These are phyloP conservation scores for Tetrapyrgos nigripes DNA, from an alignment of 1,284 basidiomycete species.

Conservation along the genomic window DNA sequence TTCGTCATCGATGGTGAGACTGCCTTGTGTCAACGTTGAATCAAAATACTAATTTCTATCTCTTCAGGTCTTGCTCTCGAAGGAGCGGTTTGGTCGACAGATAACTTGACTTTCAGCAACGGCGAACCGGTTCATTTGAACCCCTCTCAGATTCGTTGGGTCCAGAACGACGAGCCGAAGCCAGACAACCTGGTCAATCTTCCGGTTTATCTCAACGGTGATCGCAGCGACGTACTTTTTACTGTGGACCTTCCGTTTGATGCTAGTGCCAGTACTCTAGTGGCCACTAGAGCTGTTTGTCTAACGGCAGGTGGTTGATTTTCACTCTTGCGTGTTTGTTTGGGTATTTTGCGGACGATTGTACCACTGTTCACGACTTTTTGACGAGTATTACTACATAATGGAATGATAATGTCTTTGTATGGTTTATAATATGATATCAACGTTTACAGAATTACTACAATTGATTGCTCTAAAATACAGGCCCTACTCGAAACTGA, in stretches of 20 bases:
- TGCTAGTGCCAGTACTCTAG: conserved; percentile 64
- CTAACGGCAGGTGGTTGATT: conserved; percentile 73
- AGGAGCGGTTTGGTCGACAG: conserved; percentile 79
- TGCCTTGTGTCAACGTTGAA: conserved; percentile 3
- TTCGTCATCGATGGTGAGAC: conserved; percentile 86
- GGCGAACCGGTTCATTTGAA: conserved; percentile 80
- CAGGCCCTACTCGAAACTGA: too few species aligned
- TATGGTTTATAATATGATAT: too few species aligned
- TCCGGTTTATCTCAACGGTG: conserved; percentile 92
- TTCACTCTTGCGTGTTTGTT: too few species aligned
- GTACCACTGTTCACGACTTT: too few species aligned
- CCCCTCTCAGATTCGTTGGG: conserved; percentile 86
- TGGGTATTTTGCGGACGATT: too few species aligned
- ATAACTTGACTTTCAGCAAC: conserved; percentile 79
- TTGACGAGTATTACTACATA: too few species aligned
- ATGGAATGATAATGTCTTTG: too few species aligned
- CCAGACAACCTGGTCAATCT: conserved; percentile 67
- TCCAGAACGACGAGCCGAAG: conserved; percentile 63
- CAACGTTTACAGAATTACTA: too few species aligned
- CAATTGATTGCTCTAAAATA: too few species aligned
- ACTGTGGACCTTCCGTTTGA: conserved; percentile 84
- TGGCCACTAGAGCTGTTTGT: conserved; percentile 83
- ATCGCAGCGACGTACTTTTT: conserved; percentile 90
- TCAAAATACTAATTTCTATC: conserved; percentile 6
- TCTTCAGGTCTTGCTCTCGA: conserved; percentile 81